Percentiles rank a stretch among this genome's conserved stretches.
phyloP scores from a whole-genome alignment of 2,329 filamentous ascomycete species.

The Akanthomyces uredinophilus region DNA sequence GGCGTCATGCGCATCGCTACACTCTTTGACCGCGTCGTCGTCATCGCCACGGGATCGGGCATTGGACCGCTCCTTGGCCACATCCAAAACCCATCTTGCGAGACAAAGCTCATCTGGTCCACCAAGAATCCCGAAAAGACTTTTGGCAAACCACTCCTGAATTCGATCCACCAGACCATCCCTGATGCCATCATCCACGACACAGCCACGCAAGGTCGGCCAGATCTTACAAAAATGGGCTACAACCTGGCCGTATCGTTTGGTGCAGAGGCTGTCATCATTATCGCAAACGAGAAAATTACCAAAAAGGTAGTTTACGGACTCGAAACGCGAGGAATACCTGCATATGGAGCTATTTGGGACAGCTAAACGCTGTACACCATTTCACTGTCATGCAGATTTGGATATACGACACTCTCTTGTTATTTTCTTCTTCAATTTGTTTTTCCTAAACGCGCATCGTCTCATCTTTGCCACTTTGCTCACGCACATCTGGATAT shows the following conservation, averaged over 20 bases:
- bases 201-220: slow-evolving; percentile 53
- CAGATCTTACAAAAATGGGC: slow-evolving; percentile 48
- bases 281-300: slow-evolving; percentile 65
- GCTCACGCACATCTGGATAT: background rate
- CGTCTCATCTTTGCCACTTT: no score
- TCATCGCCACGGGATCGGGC: slow-evolving; percentile 68
- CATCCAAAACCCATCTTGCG: slow-evolving; percentile 45
- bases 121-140: slow-evolving; percentile 56
- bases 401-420: background rate
- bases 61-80: slow-evolving; percentile 64
- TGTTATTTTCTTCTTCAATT: background rate
- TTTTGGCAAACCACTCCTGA: slow-evolving; percentile 54
- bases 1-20: slow-evolving; percentile 64
- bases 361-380: slow-evolving; percentile 38
- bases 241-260: slow-evolving; percentile 52
- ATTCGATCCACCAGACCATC: slow-evolving; percentile 52
- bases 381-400: background rate
- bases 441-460: no score
- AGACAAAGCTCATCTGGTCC: slow-evolving; percentile 63
- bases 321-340: slow-evolving; percentile 59
- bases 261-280: slow-evolving; percentile 63
- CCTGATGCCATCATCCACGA: slow-evolving; percentile 62
- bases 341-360: slow-evolving; percentile 70
- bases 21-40: slow-evolving; percentile 59
- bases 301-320: slow-evolving; percentile 65